These are phyloP conservation scores for Neopestalotiopsis sp. DNA, from an alignment of 2,329 filamentous ascomycete species.

Conservation along the genomic window DNA sequence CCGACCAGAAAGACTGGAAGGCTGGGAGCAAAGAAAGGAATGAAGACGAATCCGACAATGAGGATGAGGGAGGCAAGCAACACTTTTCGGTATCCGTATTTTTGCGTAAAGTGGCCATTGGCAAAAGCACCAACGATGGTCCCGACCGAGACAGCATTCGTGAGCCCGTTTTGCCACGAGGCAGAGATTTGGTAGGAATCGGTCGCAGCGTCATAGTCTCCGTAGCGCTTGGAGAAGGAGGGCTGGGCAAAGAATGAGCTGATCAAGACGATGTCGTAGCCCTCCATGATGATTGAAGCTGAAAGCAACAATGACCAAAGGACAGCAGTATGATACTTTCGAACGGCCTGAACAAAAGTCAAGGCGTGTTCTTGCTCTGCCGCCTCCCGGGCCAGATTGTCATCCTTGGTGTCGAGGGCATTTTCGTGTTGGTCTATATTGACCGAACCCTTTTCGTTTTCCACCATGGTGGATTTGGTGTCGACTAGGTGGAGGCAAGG, in stretches of 20 bases:
- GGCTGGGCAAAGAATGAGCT: slow-evolving; percentile 37
- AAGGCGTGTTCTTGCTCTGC: slow-evolving; percentile 37
- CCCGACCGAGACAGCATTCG: slow-evolving; percentile 44
- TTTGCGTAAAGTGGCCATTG: slow-evolving; percentile 39
- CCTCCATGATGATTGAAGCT: slow-evolving; percentile 39
- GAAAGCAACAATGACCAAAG: slow-evolving; percentile 38
- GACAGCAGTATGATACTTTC: slow-evolving; percentile 33
- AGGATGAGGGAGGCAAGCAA: slow-evolving; percentile 34
- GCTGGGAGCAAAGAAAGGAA: slow-evolving; percentile 33
- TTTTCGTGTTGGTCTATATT: slow-evolving; percentile 20
- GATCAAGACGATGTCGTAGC: slow-evolving; percentile 38
- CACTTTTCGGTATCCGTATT: slow-evolving; percentile 35
- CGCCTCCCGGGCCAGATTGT: slow-evolving; percentile 34
- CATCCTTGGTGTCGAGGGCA: slow-evolving; percentile 29
- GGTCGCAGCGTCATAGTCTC: slow-evolving; percentile 27
- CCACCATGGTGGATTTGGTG: background rate
- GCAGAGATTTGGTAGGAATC: slow-evolving; percentile 32
- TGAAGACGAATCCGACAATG: slow-evolving; percentile 34
- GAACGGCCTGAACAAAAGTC: slow-evolving; percentile 32
- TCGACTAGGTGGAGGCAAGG: background rate
- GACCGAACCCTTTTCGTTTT: background rate
- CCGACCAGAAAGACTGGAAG: slow-evolving; percentile 30
- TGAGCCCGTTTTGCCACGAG: slow-evolving; percentile 47
- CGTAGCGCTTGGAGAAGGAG: slow-evolving; percentile 35
- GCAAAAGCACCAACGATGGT: slow-evolving; percentile 46